Evolutionary conservation across 2,329 filamentous ascomycete genomes (phyloP), one percentile per base, ranked within the genome.

Genomic region (Eurotiales sp.): DNA sequence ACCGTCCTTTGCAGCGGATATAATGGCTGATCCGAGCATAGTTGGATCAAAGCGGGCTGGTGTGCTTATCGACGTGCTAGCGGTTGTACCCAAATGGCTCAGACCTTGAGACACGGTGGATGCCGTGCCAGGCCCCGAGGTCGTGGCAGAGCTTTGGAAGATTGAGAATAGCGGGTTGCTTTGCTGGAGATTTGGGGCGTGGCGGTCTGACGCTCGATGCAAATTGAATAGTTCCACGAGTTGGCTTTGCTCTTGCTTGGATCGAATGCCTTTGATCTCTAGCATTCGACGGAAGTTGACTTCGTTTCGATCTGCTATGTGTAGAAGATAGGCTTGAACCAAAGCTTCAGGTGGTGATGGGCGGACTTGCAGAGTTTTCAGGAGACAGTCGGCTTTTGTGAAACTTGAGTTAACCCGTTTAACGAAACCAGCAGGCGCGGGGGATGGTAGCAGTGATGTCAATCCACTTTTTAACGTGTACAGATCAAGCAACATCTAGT

Each of bases 271-370:
- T 70, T 99, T 99, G 56, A 99, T 80, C 46, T 99, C 93, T 41
- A 99, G 83, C 54, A 99, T 87, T 73, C 96, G 97, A 65, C 85
- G 85, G 80, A 99, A 99, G 72, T 99, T 99, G 62, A 83, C 82
- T 66, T 97, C 93, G 57, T 87, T 95, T 51, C 88, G 85, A 75
- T 99, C 93, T 59, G 84, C 90, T 58, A 99, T 93, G 72, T 97
- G 93, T 69, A 97, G 95, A 29, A 99, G 84, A 68, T 99, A 99
- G 29, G 93, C 93, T 73, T 97, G 92, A 0, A 99, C 91, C 3
- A 99, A 82, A 2, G 89, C 92, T 74, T 99, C 93, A 0, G 92
- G 88, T 0, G 93, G 93, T 4, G 87, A 88, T 2, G 91, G 84
- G 23, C 89, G 89, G 43, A 99, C 92, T 76, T 99, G 93, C 3